Evolutionary conservation across 768 basidiomycete genomes (phyloP), one percentile per base, ranked within the genome.

Genomic region (Inosperma sp.): DNA sequence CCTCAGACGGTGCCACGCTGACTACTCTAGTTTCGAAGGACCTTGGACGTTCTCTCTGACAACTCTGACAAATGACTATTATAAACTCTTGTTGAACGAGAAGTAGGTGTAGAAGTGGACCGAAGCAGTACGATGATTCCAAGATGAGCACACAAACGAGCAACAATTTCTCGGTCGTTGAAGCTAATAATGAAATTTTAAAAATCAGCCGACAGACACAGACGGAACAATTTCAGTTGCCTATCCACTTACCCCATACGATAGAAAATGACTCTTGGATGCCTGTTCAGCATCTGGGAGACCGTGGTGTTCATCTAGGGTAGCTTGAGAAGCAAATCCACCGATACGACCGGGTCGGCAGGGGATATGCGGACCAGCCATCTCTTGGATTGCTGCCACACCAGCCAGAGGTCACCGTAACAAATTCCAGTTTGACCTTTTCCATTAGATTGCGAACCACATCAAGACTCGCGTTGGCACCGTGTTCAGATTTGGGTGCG

Each of bases 291-390:
- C 94, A 62, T 98, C 93, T 12, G 92, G 92, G 17, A 93, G 84
- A 67, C 90, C n/a, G n/a, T n/a, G n/a, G n/a, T n/a, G 87, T 53
- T 90, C 90, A 56, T 93, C 90, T 5, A 90, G 91, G 9, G 91
- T 88, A 48, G 73, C 85, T 45, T 94, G 68, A 40, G 74, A 67
- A 36, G 79, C 82, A 54, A 84, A 73, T 37, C 94, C 95, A 64
- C 96, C 94, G 59, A 96, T 82, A 48, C 95, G 81, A 23, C 95
- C 95, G 2, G 94, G 82, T 50, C 93, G 79, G 96, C 95, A 99
- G 17, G 89, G 88, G 61, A 98, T 74, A 68, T 86, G 84, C 35
- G 95, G 95, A 12, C 95, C 95, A 49, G 80, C 84, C 80, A 93
- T 86, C 75, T 98, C 95, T 75, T 89, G 88, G 44, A 97, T 72